Evolutionary conservation across 106 monocot genomes (phyloP), one percentile per base, ranked within the genome.

Genomic region (Dendrobium catenatum): DNA sequence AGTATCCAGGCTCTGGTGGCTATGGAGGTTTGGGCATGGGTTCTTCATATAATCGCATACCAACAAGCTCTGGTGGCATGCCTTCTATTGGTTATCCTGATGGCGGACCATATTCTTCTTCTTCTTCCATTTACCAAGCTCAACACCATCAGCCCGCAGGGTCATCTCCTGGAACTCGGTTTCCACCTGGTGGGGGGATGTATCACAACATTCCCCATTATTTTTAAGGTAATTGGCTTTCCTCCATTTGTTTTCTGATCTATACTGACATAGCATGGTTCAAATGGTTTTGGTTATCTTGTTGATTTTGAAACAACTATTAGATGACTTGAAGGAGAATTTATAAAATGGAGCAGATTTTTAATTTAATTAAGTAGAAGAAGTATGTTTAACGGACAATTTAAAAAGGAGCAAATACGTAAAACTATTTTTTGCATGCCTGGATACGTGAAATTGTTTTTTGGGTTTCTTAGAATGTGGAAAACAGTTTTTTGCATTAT

Each of bases 21-120:
- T 78, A 68, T 78, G 83, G 83, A 27, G 78, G 78, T 13, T 78
- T 83, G 5, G 83, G 78, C 4, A 83, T 72, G 68, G 83, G 83
- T 8, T 78, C 83, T 40, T 78, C 70, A 1, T 26, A 72, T 3
- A 78, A 83, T 46, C 18, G 78, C 1, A 6, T 42, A 17, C 83
- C 78, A 24, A 10, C 78, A 13, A 11, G 78, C 70, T 44, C 66
- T 1, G 51, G 6, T 46, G 81, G 81, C 15, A 43, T 76, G 43
- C 75, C 75, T 55, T 43, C 81, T 61, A 44, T 78, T 29, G 72
- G 70, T 9, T 83, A 19, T 78, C 48, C 67, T 40, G 83, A 83
- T 42, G 78, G 78, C 17, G 83, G 83, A 15, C 68, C 72, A 16
- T 83, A 78, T 42, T 78, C 72, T 31, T 29, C 68, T 61, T 11